Percentiles rank a stretch among this genome's conserved stretches.
Evolutionary conservation across 2,329 filamentous ascomycete genomes (phyloP).

Genomic region (Curvularia sp.): DNA sequence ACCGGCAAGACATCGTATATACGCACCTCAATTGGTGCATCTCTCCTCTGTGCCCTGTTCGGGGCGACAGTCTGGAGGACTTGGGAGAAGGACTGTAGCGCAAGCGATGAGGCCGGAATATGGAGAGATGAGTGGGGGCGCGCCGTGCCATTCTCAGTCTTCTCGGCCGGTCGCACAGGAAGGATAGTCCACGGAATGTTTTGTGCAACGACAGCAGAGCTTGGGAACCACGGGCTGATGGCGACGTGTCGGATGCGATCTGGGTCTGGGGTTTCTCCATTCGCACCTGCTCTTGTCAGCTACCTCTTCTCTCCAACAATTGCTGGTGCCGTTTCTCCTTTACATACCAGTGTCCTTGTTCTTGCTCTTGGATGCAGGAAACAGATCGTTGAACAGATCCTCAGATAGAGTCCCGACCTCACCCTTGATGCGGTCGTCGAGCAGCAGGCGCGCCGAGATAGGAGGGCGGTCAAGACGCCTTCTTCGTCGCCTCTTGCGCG

Average conservation of each 20-base stretch:
- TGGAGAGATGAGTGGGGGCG: slow-evolving; percentile 77
- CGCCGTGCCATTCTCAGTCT: slow-evolving; percentile 45
- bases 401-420: slow-evolving; percentile 87
- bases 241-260: slow-evolving; percentile 66
- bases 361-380: slow-evolving; percentile 59
- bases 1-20: slow-evolving; percentile 82
- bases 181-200: slow-evolving; percentile 84
- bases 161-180: slow-evolving; percentile 65
- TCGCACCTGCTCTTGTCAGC: slow-evolving; percentile 16
- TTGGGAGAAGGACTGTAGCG: slow-evolving; percentile 80
- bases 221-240: slow-evolving; percentile 75
- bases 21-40: slow-evolving; percentile 82
- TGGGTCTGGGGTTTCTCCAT: slow-evolving; percentile 16
- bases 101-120: slow-evolving; percentile 74
- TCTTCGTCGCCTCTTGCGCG: slow-evolving; percentile 62
- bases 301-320: background rate
- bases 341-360: slow-evolving; percentile 30
- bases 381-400: slow-evolving; percentile 83
- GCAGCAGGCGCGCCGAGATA: slow-evolving; percentile 78
- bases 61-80: slow-evolving; percentile 75
- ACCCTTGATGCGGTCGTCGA: slow-evolving; percentile 85
- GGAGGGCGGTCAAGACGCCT: slow-evolving; percentile 71
- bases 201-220: slow-evolving; percentile 58
- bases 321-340: background rate
- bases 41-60: slow-evolving; percentile 75